phyloP scores from a whole-genome alignment of 129 eudicot genomes.

The Tagetes erecta region DNA sequence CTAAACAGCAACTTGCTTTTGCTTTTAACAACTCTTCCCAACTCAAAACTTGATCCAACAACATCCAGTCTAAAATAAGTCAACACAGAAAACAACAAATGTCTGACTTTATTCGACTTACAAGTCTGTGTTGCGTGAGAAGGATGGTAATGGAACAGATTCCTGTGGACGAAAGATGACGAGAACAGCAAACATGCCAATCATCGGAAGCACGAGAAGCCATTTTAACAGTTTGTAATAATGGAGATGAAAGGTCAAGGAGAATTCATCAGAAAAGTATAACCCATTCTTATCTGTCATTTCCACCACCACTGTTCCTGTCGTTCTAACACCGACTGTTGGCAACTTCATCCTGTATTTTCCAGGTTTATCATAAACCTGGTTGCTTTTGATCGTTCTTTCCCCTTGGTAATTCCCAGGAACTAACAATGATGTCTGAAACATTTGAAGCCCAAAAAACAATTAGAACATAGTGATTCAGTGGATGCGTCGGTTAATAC shows the following conservation, averaged over 20 bases:
- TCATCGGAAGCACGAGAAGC: slow-evolving; percentile 97
- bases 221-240: slow-evolving; percentile 91
- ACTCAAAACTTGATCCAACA: slow-evolving; percentile 28
- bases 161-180: slow-evolving; percentile 89
- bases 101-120: slow-evolving; percentile 29
- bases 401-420: slow-evolving; percentile 98
- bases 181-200: slow-evolving; percentile 92
- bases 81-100: slow-evolving; percentile 24
- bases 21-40: neutral
- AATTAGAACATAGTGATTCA: slow-evolving; percentile 11
- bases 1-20: slow-evolving; percentile 9
- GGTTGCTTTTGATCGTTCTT: slow-evolving; percentile 71
- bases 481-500: neutral
- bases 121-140: slow-evolving; percentile 84
- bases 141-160: slow-evolving; percentile 88
- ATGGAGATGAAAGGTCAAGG: slow-evolving; percentile 87
- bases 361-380: slow-evolving; percentile 66
- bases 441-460: neutral
- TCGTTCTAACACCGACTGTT: slow-evolving; percentile 83
- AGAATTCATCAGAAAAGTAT: slow-evolving; percentile 86
- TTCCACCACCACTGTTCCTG: slow-evolving; percentile 91
- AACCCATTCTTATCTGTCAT: slow-evolving; percentile 87
- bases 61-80: slow-evolving; percentile 11
- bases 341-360: slow-evolving; percentile 79
- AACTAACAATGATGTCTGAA: slow-evolving; percentile 79